Percentiles rank a stretch among this genome's conserved stretches.
phyloP scores from a whole-genome alignment of 1,284 basidiomycete species.

The Ganoderma multipileum region DNA sequence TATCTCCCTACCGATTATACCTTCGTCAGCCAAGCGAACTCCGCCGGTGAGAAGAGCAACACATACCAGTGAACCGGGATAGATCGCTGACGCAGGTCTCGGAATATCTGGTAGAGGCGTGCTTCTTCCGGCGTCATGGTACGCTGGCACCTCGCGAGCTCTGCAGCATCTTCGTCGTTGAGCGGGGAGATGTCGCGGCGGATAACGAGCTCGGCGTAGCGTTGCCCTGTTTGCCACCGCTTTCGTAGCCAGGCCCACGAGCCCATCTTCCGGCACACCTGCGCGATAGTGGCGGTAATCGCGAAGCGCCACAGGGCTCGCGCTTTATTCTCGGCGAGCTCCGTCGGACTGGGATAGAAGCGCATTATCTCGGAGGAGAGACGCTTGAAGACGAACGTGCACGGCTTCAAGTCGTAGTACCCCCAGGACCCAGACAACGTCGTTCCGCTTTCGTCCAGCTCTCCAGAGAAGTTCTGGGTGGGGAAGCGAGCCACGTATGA shows the following conservation, averaged over 20 bases:
- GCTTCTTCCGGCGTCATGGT: neutral
- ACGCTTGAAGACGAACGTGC: slow-evolving; percentile 25
- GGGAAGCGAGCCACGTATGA: neutral
- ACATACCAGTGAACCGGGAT: slow-evolving; percentile 4
- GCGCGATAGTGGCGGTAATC: slow-evolving; percentile 19
- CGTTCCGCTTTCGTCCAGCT: neutral
- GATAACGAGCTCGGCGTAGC: neutral
- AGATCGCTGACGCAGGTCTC: neutral
- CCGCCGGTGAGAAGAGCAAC: too few species aligned
- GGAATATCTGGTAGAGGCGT: neutral
- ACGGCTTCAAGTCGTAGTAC: neutral
- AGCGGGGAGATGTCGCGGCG: neutral
- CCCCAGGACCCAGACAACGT: slow-evolving; percentile 5
- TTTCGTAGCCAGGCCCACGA: slow-evolving; percentile 3
- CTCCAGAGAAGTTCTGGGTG: slow-evolving; percentile 3
- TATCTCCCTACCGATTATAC: neutral
- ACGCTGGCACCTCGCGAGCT: slow-evolving; percentile 5
- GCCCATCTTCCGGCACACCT: slow-evolving; percentile 12
- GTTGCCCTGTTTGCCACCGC: slow-evolving; percentile 2
- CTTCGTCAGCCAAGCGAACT: neutral
- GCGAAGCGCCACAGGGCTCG: slow-evolving; percentile 38
- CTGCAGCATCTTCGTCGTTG: neutral
- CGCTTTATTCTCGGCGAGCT: slow-evolving; percentile 25
- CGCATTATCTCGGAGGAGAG: slow-evolving; percentile 22
- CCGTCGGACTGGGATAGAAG: slow-evolving; percentile 31